phyloP scores from a whole-genome alignment of 495 filamentous ascomycete species.

The Aspergillus campestris region DNA sequence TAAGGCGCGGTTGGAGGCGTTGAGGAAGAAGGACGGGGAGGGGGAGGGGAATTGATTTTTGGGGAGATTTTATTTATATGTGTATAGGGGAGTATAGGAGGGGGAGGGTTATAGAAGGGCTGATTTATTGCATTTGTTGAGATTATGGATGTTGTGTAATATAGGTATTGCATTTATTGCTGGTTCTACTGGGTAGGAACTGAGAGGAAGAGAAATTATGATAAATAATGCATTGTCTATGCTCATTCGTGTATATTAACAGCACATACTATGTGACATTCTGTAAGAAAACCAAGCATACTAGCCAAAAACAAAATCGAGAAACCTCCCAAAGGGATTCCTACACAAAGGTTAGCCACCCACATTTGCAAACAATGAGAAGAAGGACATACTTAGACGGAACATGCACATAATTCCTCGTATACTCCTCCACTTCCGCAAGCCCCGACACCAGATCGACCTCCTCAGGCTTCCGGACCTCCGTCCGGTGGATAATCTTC shows the following conservation, averaged over 20 bases:
- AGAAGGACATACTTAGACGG: slow-evolving; percentile 45
- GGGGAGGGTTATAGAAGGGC: no score
- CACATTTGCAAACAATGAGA: neutral
- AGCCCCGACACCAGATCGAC: slow-evolving; percentile 56
- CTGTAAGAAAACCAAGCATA: neutral
- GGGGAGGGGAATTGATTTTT: slow-evolving; percentile 5
- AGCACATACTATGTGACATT: neutral
- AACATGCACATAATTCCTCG: slow-evolving; percentile 48
- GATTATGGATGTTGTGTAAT: no score
- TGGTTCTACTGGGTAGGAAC: no score
- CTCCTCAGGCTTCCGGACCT: slow-evolving; percentile 46
- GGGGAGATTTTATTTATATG: no score
- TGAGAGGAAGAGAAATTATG: no score
- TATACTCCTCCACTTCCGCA: slow-evolving; percentile 70
- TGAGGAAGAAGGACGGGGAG: slow-evolving; percentile 23
- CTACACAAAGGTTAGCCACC: slow-evolving; percentile 12
- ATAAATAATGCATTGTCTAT: neutral
- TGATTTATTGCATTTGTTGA: neutral
- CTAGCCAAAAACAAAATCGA: slow-evolving; percentile 15
- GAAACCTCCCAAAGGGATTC: slow-evolving; percentile 17
- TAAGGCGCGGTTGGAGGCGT: slow-evolving; percentile 46
- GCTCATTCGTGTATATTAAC: neutral
- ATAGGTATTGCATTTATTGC: no score
- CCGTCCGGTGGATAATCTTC: slow-evolving; percentile 61
- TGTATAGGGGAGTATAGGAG: no score